Conservation (phyloP, 768 basidiomycete genomes). For the Leccinum subgranulosum region DNA sequence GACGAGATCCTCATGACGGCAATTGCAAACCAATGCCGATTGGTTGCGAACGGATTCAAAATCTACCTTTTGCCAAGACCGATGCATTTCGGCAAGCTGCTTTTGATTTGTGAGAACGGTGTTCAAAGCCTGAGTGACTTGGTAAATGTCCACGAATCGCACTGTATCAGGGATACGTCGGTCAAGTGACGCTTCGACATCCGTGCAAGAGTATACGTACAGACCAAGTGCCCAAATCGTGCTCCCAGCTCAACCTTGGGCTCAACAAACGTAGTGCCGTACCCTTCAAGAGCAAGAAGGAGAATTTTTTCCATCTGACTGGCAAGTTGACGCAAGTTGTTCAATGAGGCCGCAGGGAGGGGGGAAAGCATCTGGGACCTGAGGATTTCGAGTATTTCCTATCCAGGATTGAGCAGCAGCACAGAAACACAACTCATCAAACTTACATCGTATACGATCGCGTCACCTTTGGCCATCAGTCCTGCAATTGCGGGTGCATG, state of each 20-base stretch:
- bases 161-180: constrained; percentile 43
- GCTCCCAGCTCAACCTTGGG: constrained; percentile 90
- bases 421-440: background rate
- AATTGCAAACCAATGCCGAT: constrained; percentile 90
- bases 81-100: constrained; percentile 80
- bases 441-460: constrained; percentile 86
- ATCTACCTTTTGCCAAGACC: constrained; percentile 85
- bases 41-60: constrained; percentile 91
- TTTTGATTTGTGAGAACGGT: constrained; percentile 88
- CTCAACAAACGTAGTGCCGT: constrained; percentile 86
- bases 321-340: constrained; percentile 74
- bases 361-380: constrained; percentile 82
- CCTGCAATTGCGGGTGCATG: constrained; percentile 87
- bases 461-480: constrained; percentile 86
- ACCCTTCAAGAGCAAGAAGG: constrained; percentile 73
- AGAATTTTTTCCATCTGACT: constrained; percentile 92
- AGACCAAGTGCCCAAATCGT: constrained; percentile 85
- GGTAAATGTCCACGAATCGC: constrained; percentile 89
- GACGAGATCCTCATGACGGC: constrained; percentile 84
- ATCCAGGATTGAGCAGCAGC: constrained; percentile 20
- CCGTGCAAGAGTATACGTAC: constrained; percentile 45
- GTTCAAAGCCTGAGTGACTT: constrained; percentile 84
- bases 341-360: constrained; percentile 63
- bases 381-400: constrained; percentile 88
- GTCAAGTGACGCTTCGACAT: background rate